A percentile compares a stretch with the other conserved stretches of the same genome.
phyloP scores from a whole-genome alignment of 805 yeast genomes.

The Barnettozyma salicaria region DNA sequence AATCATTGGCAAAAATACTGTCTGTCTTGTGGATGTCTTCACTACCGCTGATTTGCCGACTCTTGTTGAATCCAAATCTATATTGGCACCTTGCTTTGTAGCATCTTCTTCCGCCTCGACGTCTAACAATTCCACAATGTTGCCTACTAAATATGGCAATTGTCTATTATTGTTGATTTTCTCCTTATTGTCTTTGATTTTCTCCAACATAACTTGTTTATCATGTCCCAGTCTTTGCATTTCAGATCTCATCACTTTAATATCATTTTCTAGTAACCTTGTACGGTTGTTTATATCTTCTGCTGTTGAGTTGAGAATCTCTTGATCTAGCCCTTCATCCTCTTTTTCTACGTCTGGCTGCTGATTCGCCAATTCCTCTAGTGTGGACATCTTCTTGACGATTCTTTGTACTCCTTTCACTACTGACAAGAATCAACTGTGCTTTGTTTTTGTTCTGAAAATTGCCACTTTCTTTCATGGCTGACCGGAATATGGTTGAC shows the following conservation, averaged over 20 bases:
- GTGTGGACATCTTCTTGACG: slow-evolving; percentile 62
- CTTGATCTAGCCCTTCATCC: slow-evolving; percentile 69
- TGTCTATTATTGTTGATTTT: slow-evolving; percentile 94
- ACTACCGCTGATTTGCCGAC: slow-evolving; percentile 97
- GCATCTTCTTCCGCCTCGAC: slow-evolving; percentile 81
- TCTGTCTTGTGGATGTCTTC: slow-evolving; percentile 95
- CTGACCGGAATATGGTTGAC: no score
- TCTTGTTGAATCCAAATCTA: slow-evolving; percentile 85
- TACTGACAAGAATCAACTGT: no score
- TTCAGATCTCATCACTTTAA: slow-evolving; percentile 91
- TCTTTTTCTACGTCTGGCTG: slow-evolving; percentile 30
- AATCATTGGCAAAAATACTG: slow-evolving; percentile 90
- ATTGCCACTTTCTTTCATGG: no score
- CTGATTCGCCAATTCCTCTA: slow-evolving; percentile 69
- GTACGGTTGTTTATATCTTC: slow-evolving; percentile 82
- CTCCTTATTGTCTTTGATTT: slow-evolving; percentile 92
- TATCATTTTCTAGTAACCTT: slow-evolving; percentile 86
- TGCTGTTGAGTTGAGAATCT: slow-evolving; percentile 70
- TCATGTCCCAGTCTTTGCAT: slow-evolving; percentile 87
- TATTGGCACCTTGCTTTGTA: slow-evolving; percentile 84
- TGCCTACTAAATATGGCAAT: slow-evolving; percentile 93
- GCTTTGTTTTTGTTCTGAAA: no score
- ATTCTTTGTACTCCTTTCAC: no score
- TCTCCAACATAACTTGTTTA: slow-evolving; percentile 84
- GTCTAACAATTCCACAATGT: slow-evolving; percentile 90